These are phyloP conservation scores for Fonsecaea nubica DNA, from an alignment of 2,329 filamentous ascomycete genomes.

Conservation along the genomic window DNA sequence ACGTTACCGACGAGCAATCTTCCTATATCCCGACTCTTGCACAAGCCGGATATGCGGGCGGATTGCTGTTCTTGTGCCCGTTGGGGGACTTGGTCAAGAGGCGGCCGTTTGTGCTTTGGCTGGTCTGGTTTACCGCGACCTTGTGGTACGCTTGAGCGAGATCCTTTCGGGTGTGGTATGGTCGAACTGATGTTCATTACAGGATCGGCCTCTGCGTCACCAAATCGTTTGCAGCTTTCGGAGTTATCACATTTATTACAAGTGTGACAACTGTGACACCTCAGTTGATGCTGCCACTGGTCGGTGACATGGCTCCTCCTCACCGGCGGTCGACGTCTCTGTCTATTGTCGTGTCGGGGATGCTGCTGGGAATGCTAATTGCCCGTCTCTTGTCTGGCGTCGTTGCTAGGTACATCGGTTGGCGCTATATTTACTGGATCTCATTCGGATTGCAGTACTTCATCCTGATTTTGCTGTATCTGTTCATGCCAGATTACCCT, in stretches of 20 bases:
- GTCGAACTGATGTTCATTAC: neutral
- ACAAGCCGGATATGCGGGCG: conserved; percentile 79
- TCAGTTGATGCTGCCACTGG: conserved; percentile 78
- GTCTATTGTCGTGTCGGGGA: conserved; percentile 75
- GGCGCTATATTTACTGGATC: conserved; percentile 82
- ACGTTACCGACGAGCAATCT: conserved; percentile 72
- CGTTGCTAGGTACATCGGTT: conserved; percentile 73
- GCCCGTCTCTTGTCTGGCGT: conserved; percentile 78
- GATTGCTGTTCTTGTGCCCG: conserved; percentile 75
- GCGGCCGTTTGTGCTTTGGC: conserved; percentile 68
- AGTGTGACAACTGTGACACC: conserved; percentile 81
- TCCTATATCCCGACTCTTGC: conserved; percentile 74
- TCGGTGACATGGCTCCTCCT: conserved; percentile 76
- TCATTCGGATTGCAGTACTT: conserved; percentile 73
- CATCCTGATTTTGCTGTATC: conserved; percentile 69
- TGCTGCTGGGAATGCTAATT: conserved; percentile 76
- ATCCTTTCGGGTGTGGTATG: no score
- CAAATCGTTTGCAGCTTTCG: conserved; percentile 67
- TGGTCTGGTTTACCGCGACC: conserved; percentile 72
- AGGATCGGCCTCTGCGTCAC: conserved; percentile 72
- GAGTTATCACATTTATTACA: conserved; percentile 74
- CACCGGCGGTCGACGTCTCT: conserved; percentile 71
- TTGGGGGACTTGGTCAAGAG: conserved; percentile 73
- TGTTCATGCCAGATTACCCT: conserved; percentile 83
- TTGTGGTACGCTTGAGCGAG: conserved; percentile 58